Evolutionary conservation across 2,329 filamentous ascomycete species (phyloP).

Genomic region (Talaromyces sp.): DNA sequence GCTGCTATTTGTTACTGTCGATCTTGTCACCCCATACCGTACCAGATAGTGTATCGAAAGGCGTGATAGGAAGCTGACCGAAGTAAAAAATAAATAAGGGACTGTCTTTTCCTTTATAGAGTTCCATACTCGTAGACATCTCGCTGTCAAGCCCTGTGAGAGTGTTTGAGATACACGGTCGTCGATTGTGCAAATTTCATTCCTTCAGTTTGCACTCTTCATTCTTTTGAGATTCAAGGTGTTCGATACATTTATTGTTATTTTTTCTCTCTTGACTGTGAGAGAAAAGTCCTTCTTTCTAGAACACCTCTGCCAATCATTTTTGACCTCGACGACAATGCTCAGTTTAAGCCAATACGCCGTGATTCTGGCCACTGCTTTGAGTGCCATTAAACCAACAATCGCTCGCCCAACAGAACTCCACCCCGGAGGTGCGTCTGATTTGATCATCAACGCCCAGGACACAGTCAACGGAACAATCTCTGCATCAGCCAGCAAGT

Average conservation of each 20-base stretch:
- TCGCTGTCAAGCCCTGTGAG: not conserved
- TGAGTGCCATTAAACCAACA: slow-evolving; percentile 3
- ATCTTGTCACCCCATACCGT: slow-evolving; percentile 5
- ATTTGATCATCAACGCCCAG: slow-evolving; percentile 9
- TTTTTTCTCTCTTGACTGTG: not conserved
- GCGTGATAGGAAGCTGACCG: not conserved
- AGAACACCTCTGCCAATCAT: not conserved
- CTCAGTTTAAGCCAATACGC: slow-evolving; percentile 10
- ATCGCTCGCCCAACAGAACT: slow-evolving; percentile 14
- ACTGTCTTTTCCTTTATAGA: not conserved
- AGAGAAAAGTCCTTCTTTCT: slow-evolving; percentile 1
- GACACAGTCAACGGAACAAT: slow-evolving; percentile 15
- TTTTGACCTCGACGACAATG: slow-evolving; percentile 5
- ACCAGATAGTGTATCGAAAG: not conserved
- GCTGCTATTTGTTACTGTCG: slow-evolving; percentile 7
- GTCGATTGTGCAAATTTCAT: slow-evolving; percentile 3
- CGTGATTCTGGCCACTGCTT: slow-evolving; percentile 2
- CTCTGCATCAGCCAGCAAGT: not conserved
- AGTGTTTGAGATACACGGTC: not conserved
- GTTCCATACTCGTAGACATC: not conserved
- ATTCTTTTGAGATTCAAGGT: not conserved
- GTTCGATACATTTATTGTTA: slow-evolving; percentile 12
- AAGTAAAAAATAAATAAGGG: not conserved
- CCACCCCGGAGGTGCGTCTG: slow-evolving; percentile 11
- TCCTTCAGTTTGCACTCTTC: not conserved